Conservation (phyloP, 2,329 filamentous ascomycete species). For the Neopestalotiopsis sp. region DNA sequence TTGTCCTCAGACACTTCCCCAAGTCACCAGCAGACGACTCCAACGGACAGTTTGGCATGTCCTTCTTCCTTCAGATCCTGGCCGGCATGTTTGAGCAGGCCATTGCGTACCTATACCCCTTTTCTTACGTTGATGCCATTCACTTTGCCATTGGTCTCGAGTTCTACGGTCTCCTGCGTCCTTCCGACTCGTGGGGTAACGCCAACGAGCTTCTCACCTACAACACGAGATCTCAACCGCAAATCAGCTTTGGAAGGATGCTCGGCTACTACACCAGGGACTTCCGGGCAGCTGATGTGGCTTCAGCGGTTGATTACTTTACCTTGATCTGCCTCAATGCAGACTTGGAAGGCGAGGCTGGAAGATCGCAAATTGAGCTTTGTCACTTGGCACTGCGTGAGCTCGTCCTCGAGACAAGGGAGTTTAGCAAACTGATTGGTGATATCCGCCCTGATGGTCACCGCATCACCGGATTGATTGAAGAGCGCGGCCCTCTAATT, state of each 20-base stretch:
- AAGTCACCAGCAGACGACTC: constrained; percentile 78
- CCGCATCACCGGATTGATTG: constrained; percentile 85
- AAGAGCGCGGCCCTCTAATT: constrained; percentile 83
- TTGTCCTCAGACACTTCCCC: constrained; percentile 89
- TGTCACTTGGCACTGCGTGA: constrained; percentile 94
- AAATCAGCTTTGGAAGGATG: constrained; percentile 94
- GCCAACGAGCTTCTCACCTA: constrained; percentile 73
- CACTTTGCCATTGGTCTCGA: constrained; percentile 91
- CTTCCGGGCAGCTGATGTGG: constrained; percentile 89
- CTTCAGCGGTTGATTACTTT: constrained; percentile 92
- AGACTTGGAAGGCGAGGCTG: constrained; percentile 76
- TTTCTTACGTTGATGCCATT: constrained; percentile 90
- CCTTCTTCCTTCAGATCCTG: constrained; percentile 90
- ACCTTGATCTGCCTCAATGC: constrained; percentile 89
- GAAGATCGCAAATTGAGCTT: constrained; percentile 77
- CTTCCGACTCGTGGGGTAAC: constrained; percentile 78
- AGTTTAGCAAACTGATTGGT: constrained; percentile 92
- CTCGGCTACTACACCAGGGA: constrained; percentile 95
- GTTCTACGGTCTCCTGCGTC: constrained; percentile 88
- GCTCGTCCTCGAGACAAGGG: constrained; percentile 92
- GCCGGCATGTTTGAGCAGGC: constrained; percentile 95
- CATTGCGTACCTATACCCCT: constrained; percentile 86
- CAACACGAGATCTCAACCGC: constrained; percentile 73
- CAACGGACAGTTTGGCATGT: constrained; percentile 82
- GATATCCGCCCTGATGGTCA: constrained; percentile 88